These are phyloP conservation scores for Coniochaeta prunicola DNA, from an alignment of 2,329 filamentous ascomycete species.

Conservation along the genomic window DNA sequence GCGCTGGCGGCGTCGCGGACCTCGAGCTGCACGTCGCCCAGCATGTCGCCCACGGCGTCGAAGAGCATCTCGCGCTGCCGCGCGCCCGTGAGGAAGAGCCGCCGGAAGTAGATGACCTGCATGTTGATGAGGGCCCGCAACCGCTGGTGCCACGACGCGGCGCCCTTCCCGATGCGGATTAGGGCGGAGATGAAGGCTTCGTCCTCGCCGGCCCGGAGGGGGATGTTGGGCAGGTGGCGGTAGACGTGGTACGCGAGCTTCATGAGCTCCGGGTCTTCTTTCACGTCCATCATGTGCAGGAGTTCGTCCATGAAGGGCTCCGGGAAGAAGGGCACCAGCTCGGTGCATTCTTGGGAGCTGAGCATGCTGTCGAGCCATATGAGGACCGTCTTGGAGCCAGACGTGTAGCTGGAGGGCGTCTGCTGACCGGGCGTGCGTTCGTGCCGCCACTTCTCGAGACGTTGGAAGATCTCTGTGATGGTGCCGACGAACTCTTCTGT, in stretches of 20 bases:
- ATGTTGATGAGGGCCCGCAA: slow-evolving; percentile 94
- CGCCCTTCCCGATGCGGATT: slow-evolving; percentile 78
- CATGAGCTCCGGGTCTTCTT: slow-evolving; percentile 94
- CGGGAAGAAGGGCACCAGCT: slow-evolving; percentile 86
- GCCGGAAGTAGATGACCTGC: slow-evolving; percentile 96
- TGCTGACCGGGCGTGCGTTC: slow-evolving; percentile 83
- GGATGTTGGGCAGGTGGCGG: slow-evolving; percentile 90
- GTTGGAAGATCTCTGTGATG: slow-evolving; percentile 67
- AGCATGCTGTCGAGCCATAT: slow-evolving; percentile 91
- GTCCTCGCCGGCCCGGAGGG: slow-evolving; percentile 81
- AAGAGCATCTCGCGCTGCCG: slow-evolving; percentile 75
- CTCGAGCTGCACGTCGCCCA: slow-evolving; percentile 85
- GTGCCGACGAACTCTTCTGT: slow-evolving; percentile 65
- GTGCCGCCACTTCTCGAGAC: slow-evolving; percentile 80
- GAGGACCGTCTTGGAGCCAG: slow-evolving; percentile 90
- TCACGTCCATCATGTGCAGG: slow-evolving; percentile 99
- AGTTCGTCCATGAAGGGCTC: slow-evolving; percentile 85
- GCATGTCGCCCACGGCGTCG: slow-evolving; percentile 90
- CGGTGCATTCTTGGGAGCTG: slow-evolving; percentile 85
- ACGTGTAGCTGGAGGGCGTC: slow-evolving; percentile 89
- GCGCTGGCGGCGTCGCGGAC: slow-evolving; percentile 89
- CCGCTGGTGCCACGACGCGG: slow-evolving; percentile 90
- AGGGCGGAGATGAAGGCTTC: slow-evolving; percentile 76
- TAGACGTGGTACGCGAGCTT: slow-evolving; percentile 94
- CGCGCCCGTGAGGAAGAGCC: slow-evolving; percentile 76